Evolutionary conservation across 805 yeast species (phyloP).

Genomic region (Yarrowia porcina): DNA sequence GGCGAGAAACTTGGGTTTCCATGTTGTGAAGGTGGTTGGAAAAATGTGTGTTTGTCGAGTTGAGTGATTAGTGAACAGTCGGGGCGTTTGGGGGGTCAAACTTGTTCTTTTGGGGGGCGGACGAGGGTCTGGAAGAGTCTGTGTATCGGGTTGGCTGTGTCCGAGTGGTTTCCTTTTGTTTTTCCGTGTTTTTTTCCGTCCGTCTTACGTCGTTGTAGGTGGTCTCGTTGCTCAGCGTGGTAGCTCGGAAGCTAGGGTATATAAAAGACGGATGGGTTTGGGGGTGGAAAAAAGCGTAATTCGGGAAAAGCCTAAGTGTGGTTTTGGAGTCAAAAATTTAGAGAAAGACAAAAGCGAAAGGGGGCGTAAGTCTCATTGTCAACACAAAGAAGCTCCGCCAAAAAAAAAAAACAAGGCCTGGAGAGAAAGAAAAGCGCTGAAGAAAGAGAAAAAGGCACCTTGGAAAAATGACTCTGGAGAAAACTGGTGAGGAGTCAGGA

Average conservation of each 20-base stretch:
- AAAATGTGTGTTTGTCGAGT: not conserved
- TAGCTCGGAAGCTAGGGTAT: constrained; percentile 21
- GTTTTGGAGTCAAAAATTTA: not conserved
- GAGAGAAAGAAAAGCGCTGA: too few relatives aligned
- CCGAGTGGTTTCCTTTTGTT: too few relatives aligned
- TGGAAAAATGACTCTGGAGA: too few relatives aligned
- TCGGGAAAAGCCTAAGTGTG: constrained; percentile 12
- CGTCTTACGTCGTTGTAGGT: too few relatives aligned
- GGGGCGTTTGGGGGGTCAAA: not conserved
- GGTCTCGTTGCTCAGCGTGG: constrained; percentile 4
- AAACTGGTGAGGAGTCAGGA: not conserved
- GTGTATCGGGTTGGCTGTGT: too few relatives aligned
- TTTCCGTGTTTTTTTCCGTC: too few relatives aligned
- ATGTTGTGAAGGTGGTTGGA: not conserved
- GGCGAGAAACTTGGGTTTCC: constrained; percentile 15
- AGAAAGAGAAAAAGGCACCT: too few relatives aligned
- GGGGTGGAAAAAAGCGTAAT: constrained; percentile 14
- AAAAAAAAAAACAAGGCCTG: not conserved
- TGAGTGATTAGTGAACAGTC: not conserved
- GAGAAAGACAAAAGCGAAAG: not conserved
- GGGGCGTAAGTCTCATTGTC: constrained; percentile 10
- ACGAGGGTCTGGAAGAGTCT: too few relatives aligned
- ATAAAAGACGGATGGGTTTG: constrained; percentile 19
- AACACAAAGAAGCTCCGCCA: constrained; percentile 4
- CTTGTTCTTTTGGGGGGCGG: constrained; percentile 1